phyloP scores from a whole-genome alignment of 2,329 filamentous ascomycete species.

The Zopfia rhizophila region DNA sequence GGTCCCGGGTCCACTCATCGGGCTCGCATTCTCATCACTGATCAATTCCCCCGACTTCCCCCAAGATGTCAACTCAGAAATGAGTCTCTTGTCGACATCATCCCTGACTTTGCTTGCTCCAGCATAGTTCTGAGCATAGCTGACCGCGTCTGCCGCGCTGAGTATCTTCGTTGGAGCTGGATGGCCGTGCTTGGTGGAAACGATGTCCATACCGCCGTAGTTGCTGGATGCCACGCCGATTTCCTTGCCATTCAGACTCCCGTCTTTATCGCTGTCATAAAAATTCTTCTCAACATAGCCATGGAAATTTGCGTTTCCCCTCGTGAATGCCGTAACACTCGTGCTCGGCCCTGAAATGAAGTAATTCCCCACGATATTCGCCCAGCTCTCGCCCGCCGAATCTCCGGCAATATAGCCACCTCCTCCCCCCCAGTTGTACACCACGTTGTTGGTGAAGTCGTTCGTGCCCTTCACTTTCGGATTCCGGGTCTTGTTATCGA shows the following conservation, averaged over 20 bases:
- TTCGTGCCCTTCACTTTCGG: slow-evolving; percentile 68
- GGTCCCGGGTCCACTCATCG: slow-evolving; percentile 54
- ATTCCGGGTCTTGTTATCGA: slow-evolving; percentile 68
- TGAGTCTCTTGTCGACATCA: slow-evolving; percentile 55
- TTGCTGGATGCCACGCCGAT: slow-evolving; percentile 56
- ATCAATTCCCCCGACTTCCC: slow-evolving; percentile 59
- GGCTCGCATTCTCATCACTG: slow-evolving; percentile 56
- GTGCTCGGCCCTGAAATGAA: slow-evolving; percentile 66
- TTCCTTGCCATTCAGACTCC: slow-evolving; percentile 60
- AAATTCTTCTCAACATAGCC: slow-evolving; percentile 65
- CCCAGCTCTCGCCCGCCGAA: slow-evolving; percentile 58
- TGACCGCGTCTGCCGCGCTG: slow-evolving; percentile 54
- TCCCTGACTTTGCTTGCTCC: slow-evolving; percentile 60
- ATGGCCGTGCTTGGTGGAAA: slow-evolving; percentile 54
- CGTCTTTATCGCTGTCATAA: slow-evolving; percentile 62
- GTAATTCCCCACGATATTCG: slow-evolving; percentile 67
- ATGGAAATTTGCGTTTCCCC: slow-evolving; percentile 66
- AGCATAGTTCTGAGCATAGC: slow-evolving; percentile 52
- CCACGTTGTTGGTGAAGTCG: slow-evolving; percentile 62
- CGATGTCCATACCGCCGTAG: slow-evolving; percentile 61
- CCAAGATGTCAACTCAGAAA: slow-evolving; percentile 58
- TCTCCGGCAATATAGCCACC: slow-evolving; percentile 67
- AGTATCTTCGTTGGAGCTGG: slow-evolving; percentile 55
- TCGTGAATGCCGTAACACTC: slow-evolving; percentile 61
- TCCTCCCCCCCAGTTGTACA: slow-evolving; percentile 67